A percentile compares a stretch with the other conserved stretches of the same genome.
Conservation (phyloP, 305 asterid species). For the Fraxinus angustifolia region DNA sequence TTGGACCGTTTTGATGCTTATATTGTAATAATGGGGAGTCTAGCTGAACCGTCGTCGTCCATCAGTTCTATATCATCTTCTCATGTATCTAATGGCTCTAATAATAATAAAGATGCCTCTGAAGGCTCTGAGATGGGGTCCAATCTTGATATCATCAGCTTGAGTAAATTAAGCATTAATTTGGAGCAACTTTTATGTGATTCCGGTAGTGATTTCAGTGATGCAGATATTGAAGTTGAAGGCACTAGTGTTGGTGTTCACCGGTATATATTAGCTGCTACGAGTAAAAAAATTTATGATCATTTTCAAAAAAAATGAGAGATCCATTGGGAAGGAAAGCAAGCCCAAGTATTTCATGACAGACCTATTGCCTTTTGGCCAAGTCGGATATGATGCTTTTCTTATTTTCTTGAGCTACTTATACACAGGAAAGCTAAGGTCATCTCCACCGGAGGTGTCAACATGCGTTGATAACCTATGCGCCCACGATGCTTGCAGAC, state of each 20-base stretch:
- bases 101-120: slow-evolving; percentile 21
- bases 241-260: slow-evolving; percentile 48
- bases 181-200: slow-evolving; percentile 46
- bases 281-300: slow-evolving; percentile 40
- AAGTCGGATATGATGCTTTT: slow-evolving; percentile 57
- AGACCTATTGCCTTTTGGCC: slow-evolving; percentile 58
- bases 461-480: slow-evolving; percentile 54
- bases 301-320: slow-evolving; percentile 35
- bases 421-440: slow-evolving; percentile 60
- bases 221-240: slow-evolving; percentile 51
- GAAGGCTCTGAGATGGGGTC: slow-evolving; percentile 31
- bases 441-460: slow-evolving; percentile 49
- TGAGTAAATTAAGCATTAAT: slow-evolving; percentile 43
- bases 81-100: slow-evolving; percentile 46
- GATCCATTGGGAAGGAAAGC: slow-evolving; percentile 33
- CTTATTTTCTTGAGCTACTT: slow-evolving; percentile 46
- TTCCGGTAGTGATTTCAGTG: slow-evolving; percentile 34
- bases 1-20: slow-evolving; percentile 19
- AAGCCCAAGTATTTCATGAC: slow-evolving; percentile 42
- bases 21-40: slow-evolving; percentile 44
- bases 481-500: slow-evolving; percentile 53
- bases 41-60: slow-evolving; percentile 50
- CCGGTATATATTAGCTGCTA: slow-evolving; percentile 58
- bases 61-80: slow-evolving; percentile 54
- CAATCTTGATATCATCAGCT: slow-evolving; percentile 45